Percentiles rank a stretch among this genome's conserved stretches.
Conservation (phyloP, 164 flowering plant genomes). For the Annona squamosa region DNA sequence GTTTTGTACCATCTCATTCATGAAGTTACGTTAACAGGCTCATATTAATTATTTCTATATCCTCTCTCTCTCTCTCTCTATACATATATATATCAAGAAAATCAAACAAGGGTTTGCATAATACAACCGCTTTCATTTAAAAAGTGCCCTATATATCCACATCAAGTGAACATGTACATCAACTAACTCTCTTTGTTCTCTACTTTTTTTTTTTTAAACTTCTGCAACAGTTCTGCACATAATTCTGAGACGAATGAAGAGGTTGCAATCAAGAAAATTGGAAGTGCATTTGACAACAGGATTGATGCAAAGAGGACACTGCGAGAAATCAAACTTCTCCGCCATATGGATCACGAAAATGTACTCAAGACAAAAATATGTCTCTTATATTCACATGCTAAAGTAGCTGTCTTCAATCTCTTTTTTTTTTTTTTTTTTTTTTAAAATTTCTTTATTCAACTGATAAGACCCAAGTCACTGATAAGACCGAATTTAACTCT, state of each 20-base stretch:
- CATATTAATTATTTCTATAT: too few species aligned
- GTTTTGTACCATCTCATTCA: too few species aligned
- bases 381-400: neutral
- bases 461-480: too few species aligned
- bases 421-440: too few species aligned
- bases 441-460: too few species aligned
- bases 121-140: neutral
- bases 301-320: slow-evolving; percentile 77
- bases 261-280: slow-evolving; percentile 76
- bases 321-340: slow-evolving; percentile 72
- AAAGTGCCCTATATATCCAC: neutral
- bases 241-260: slow-evolving; percentile 67
- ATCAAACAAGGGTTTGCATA: too few species aligned
- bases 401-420: too few species aligned
- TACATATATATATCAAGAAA: too few species aligned
- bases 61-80: too few species aligned
- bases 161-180: neutral
- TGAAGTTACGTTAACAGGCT: too few species aligned
- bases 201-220: neutral
- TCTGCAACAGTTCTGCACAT: slow-evolving; percentile 43
- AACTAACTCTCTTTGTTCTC: neutral
- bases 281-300: slow-evolving; percentile 70
- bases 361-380: slow-evolving; percentile 18
- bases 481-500: neutral
- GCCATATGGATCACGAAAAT: slow-evolving; percentile 79